Conservation (phyloP, 106 monocot species). For the Acanthochlamys bracteata region DNA sequence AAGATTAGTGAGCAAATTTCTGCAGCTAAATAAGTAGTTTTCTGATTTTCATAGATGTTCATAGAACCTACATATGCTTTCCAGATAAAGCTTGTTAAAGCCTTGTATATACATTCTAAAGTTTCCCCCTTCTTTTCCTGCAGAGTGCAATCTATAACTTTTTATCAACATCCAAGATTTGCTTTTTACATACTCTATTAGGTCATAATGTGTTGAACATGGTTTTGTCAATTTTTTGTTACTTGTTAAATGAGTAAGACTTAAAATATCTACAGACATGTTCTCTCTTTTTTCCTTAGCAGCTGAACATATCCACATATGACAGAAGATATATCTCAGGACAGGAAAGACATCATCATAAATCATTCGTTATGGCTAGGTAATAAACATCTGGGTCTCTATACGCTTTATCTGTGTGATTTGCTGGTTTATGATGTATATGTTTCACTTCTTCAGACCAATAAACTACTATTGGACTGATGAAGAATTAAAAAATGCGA, state of each 20-base stretch:
- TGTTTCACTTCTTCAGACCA: slow-evolving; percentile 14
- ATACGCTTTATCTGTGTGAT: not conserved
- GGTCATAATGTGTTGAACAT: not conserved
- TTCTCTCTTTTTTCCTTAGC: slow-evolving; percentile 12
- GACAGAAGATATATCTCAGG: slow-evolving; percentile 49
- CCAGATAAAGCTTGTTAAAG: too few species aligned
- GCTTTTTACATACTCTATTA: slow-evolving; percentile 2
- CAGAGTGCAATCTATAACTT: slow-evolving; percentile 73
- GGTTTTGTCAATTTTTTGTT: not conserved
- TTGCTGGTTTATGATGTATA: not conserved
- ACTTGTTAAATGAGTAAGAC: not conserved
- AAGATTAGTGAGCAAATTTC: not conserved
- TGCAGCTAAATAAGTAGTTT: not conserved
- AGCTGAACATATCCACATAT: slow-evolving; percentile 33
- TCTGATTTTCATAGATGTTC: not conserved
- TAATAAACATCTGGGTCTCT: slow-evolving; percentile 1
- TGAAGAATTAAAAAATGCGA: slow-evolving; percentile 43
- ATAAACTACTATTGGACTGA: slow-evolving; percentile 25
- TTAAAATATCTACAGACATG: not conserved
- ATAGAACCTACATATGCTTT: not conserved
- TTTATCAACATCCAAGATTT: slow-evolving; percentile 50
- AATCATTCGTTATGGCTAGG: slow-evolving; percentile 14
- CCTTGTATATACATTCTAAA: too few species aligned
- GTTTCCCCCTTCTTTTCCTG: slow-evolving; percentile 4
- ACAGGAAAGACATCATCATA: slow-evolving; percentile 18